phyloP scores from a whole-genome alignment of 345 rosid species.

The Pugionium dolabratum region DNA sequence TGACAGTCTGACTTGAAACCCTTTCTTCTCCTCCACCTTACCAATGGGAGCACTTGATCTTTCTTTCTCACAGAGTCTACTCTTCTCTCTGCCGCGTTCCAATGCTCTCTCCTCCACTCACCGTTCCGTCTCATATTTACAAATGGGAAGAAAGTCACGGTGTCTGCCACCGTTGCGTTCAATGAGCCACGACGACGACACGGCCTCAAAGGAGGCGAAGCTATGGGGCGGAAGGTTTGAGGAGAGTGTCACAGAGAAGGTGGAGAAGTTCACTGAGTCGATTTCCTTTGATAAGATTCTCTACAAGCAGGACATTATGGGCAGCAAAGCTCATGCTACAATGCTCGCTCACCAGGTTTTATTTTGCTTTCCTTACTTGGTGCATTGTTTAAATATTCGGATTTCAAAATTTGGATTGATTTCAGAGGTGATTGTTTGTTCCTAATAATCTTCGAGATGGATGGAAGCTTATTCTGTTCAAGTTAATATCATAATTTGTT shows the following conservation, averaged over 20 bases:
- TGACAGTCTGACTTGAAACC: conserved; percentile 19
- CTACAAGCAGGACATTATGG: conserved; percentile 76
- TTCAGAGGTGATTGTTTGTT: background rate
- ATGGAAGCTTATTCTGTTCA: background rate
- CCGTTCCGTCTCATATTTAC: conserved; percentile 24
- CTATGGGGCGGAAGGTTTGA: conserved; percentile 84
- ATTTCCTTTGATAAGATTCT: conserved; percentile 71
- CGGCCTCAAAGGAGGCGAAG: conserved; percentile 66
- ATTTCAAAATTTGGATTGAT: too few species aligned
- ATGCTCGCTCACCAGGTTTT: conserved; percentile 76
- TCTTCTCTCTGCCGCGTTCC: conserved; percentile 32
- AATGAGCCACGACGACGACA: conserved; percentile 44
- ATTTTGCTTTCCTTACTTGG: background rate
- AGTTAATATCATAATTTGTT: too few species aligned
- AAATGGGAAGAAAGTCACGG: conserved; percentile 34
- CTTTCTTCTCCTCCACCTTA: background rate
- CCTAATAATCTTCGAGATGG: too few species aligned
- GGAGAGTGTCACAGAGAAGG: conserved; percentile 65
- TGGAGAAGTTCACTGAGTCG: conserved; percentile 80
- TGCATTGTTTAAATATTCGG: too few species aligned
- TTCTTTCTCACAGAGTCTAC: conserved; percentile 31
- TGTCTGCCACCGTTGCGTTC: conserved; percentile 41
- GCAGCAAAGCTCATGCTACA: conserved; percentile 80
- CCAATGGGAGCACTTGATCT: conserved; percentile 46
- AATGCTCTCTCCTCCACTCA: conserved; percentile 12